Percentiles rank a stretch among this genome's conserved stretches.
phyloP scores from a whole-genome alignment of 148 eudicot species.

The Vaccinium vitisidaea region DNA sequence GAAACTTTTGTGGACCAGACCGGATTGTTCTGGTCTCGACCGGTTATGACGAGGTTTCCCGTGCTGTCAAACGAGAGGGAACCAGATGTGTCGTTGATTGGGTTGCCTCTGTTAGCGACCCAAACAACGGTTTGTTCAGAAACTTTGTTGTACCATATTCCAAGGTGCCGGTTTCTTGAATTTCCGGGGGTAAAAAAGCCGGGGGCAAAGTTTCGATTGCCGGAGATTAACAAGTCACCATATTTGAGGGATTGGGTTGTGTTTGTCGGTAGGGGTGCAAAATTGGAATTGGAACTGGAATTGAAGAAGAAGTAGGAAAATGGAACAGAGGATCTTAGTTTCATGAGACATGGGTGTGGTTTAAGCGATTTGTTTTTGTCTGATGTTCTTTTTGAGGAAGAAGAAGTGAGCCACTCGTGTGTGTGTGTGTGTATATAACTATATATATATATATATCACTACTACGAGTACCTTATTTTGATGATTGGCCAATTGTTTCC shows the following conservation, averaged over 20 bases:
- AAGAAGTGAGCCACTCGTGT: background rate
- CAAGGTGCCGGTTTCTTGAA: constrained; percentile 18
- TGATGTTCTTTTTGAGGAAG: background rate
- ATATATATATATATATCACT: too few species aligned
- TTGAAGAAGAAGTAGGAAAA: background rate
- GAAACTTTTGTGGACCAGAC: constrained; percentile 42
- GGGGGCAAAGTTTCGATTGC: constrained; percentile 4
- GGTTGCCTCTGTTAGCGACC: constrained; percentile 58
- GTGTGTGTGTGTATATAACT: too few species aligned
- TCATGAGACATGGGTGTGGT: background rate
- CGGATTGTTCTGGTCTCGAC: background rate
- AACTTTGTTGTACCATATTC: constrained; percentile 37
- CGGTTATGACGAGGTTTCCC: constrained; percentile 29
- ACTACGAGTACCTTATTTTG: too few species aligned
- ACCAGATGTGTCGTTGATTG: constrained; percentile 27
- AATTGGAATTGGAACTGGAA: background rate
- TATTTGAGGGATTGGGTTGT: background rate
- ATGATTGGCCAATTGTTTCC: background rate
- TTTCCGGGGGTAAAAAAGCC: constrained; percentile 31
- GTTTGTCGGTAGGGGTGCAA: background rate
- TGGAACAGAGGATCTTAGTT: background rate
- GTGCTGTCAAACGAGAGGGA: constrained; percentile 20
- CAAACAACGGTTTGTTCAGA: constrained; percentile 41
- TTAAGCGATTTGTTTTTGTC: background rate
- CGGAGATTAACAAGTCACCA: constrained; percentile 14